These are phyloP conservation scores for Boletus rubroflammeus DNA, from an alignment of 768 basidiomycete genomes.

Conservation along the genomic window DNA sequence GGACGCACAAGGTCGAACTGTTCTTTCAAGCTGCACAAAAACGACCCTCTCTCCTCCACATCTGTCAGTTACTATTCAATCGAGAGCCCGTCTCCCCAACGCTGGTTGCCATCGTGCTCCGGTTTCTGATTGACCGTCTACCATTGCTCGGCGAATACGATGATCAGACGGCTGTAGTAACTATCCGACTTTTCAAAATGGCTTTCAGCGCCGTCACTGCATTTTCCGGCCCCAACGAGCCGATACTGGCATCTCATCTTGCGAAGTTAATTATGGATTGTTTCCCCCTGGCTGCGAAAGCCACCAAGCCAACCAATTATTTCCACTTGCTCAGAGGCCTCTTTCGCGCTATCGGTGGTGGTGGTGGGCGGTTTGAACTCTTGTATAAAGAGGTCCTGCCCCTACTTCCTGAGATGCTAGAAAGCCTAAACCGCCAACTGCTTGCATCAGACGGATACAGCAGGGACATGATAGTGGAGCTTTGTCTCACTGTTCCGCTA, in stretches of 20 bases:
- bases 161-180: slow-evolving; percentile 74
- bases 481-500: slow-evolving; percentile 94
- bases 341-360: slow-evolving; percentile 90
- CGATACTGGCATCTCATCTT: slow-evolving; percentile 89
- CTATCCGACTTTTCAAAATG: slow-evolving; percentile 93
- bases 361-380: slow-evolving; percentile 88
- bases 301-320: slow-evolving; percentile 87
- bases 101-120: slow-evolving; percentile 83
- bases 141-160: slow-evolving; percentile 82
- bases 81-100: slow-evolving; percentile 76
- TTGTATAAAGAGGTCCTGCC: slow-evolving; percentile 96
- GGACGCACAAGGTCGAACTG: slow-evolving; percentile 89
- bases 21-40: slow-evolving; percentile 80
- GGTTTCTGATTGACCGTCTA: slow-evolving; percentile 79
- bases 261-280: slow-evolving; percentile 94
- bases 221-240: slow-evolving; percentile 75
- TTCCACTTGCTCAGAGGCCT: slow-evolving; percentile 88
- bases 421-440: slow-evolving; percentile 88
- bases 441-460: slow-evolving; percentile 76
- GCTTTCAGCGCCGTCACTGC: slow-evolving; percentile 83
- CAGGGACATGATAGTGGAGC: slow-evolving; percentile 92
- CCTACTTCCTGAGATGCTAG: slow-evolving; percentile 94
- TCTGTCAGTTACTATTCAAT: slow-evolving; percentile 79
- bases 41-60: slow-evolving; percentile 74
- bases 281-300: slow-evolving; percentile 90